Evolutionary conservation across 257 asterid species (phyloP).

Genomic region (Capsicum rhomboideum): DNA sequence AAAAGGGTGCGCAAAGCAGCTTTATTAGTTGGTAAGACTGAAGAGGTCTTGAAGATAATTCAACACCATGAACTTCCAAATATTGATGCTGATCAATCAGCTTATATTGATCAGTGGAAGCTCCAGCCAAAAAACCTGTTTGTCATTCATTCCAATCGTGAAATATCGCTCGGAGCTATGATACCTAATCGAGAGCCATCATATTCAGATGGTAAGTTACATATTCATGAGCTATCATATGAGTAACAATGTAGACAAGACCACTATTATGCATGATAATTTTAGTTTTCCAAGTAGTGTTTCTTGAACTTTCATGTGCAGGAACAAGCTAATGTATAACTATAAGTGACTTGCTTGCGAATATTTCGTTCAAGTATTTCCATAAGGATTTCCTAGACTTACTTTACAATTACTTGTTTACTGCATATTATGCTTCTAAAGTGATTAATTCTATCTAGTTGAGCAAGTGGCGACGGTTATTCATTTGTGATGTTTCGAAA

Average conservation of each 20-base stretch:
- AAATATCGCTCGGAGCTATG: neutral
- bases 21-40: constrained; percentile 22
- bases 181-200: neutral
- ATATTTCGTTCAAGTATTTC: neutral
- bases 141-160: neutral
- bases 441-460: neutral
- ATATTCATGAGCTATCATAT: neutral
- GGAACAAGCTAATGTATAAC: neutral
- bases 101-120: constrained; percentile 16
- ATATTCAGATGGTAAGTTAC: neutral
- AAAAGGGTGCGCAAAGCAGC: constrained; percentile 17
- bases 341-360: neutral
- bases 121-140: neutral
- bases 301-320: neutral
- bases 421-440: neutral
- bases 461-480: neutral
- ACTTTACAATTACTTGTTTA: neutral
- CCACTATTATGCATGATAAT: too few relatives aligned
- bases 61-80: constrained; percentile 6
- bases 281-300: neutral
- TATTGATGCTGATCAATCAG: neutral
- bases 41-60: constrained; percentile 21
- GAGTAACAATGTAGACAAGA: neutral
- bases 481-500: neutral
- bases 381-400: neutral